Evolutionary conservation across 2,329 filamentous ascomycete genomes (phyloP).

Genomic region (Curvularia spicifera): DNA sequence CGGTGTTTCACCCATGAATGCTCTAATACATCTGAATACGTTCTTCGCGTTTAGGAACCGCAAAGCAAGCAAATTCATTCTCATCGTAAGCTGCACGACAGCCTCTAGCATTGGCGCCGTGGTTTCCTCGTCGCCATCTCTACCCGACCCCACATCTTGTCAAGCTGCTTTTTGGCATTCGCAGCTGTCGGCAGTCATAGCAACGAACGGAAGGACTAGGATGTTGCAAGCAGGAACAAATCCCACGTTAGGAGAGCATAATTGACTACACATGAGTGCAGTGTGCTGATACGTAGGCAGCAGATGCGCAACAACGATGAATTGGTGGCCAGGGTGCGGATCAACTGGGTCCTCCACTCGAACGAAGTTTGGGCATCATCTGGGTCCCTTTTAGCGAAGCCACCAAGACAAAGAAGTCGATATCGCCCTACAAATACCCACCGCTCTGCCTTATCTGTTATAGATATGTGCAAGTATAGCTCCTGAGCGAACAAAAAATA

Average conservation of each 20-base stretch:
- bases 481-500: no score
- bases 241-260: background rate
- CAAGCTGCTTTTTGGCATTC: background rate
- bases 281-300: conserved; percentile 1
- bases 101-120: background rate
- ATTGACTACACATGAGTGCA: background rate
- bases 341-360: conserved; percentile 2
- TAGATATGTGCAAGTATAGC: background rate
- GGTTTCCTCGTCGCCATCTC: background rate
- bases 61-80: background rate
- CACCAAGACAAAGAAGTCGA: conserved; percentile 1
- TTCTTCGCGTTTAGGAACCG: background rate
- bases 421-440: background rate
- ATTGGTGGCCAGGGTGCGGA: conserved; percentile 5
- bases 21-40: background rate
- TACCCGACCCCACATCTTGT: background rate
- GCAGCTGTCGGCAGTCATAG: background rate
- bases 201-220: conserved; percentile 1
- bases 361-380: conserved; percentile 8
- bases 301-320: conserved; percentile 1
- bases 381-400: conserved; percentile 14
- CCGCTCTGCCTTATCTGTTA: background rate
- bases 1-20: background rate
- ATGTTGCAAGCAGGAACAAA: background rate
- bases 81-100: background rate